These are phyloP conservation scores for Puccinia novopanici DNA, from an alignment of 1,284 basidiomycete genomes.

Conservation along the genomic window DNA sequence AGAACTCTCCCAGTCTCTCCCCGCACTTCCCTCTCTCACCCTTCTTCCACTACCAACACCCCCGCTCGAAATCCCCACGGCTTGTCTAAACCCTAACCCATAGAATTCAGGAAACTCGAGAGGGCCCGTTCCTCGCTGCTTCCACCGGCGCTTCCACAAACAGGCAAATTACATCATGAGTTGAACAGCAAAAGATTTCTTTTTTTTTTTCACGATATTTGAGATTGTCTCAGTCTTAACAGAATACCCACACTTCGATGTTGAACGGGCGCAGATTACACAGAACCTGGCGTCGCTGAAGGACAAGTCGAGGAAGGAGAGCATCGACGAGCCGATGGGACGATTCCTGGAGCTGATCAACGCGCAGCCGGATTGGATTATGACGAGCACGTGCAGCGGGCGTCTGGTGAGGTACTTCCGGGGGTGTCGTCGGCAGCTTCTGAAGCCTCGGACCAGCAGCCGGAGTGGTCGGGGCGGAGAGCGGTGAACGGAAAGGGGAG, in stretches of 20 bases:
- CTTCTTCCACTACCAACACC: not conserved
- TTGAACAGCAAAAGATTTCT: no score
- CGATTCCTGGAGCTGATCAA: slow-evolving; percentile 38
- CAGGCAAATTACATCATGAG: not conserved
- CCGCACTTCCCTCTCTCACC: not conserved
- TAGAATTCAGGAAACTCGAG: not conserved
- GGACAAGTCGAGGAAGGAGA: slow-evolving; percentile 38
- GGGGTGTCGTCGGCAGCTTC: not conserved
- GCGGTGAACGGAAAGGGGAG: slow-evolving; percentile 45
- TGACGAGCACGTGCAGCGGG: slow-evolving; percentile 43
- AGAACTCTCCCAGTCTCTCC: not conserved
- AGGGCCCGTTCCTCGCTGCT: not conserved
- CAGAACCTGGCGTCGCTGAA: slow-evolving; percentile 27
- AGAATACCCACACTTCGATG: slow-evolving; percentile 37
- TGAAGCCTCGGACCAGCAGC: not conserved
- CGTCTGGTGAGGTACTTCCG: slow-evolving; percentile 34
- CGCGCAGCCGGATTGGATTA: slow-evolving; percentile 44
- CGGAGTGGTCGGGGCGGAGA: not conserved
- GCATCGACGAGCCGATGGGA: slow-evolving; percentile 40
- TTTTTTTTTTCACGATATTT: no score
- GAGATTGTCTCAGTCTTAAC: not conserved
- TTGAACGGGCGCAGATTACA: slow-evolving; percentile 20
- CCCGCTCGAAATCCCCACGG: no score
- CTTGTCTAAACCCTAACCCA: not conserved
- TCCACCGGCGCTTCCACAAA: not conserved